A percentile compares a stretch with the other conserved stretches of the same genome.
Conservation (phyloP, 1,284 basidiomycete genomes). For the Volvariella surrecta region DNA sequence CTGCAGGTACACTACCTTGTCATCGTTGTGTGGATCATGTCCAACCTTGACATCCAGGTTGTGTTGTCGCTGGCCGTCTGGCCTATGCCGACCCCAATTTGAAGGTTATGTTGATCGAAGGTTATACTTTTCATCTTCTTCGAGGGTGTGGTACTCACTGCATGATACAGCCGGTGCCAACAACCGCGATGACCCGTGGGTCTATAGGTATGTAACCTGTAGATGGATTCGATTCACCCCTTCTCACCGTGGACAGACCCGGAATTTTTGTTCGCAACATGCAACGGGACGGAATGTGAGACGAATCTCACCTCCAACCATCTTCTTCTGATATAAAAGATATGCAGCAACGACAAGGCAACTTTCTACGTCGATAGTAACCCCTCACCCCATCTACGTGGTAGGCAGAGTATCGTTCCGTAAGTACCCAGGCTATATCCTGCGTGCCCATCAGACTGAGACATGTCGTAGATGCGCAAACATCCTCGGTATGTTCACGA, state of each 20-base stretch:
- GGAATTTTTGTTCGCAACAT: slow-evolving; percentile 65
- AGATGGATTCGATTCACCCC: background rate
- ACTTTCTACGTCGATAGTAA: slow-evolving; percentile 61
- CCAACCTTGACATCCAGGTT: slow-evolving; percentile 26
- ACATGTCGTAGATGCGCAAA: slow-evolving; percentile 47
- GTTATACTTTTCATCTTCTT: slow-evolving; percentile 18
- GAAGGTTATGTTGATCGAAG: slow-evolving; percentile 70
- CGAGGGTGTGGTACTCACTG: too few species aligned
- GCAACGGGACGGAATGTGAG: slow-evolving; percentile 59
- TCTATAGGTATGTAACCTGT: slow-evolving; percentile 36
- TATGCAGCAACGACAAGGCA: slow-evolving; percentile 57
- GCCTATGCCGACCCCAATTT: slow-evolving; percentile 65
- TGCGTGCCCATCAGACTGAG: slow-evolving; percentile 1
- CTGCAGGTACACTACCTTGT: slow-evolving; percentile 32
- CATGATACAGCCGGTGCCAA: slow-evolving; percentile 45
- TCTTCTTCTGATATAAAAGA: slow-evolving; percentile 4
- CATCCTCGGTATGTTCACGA: slow-evolving; percentile 40
- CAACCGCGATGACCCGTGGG: slow-evolving; percentile 69
- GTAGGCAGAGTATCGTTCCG: slow-evolving; percentile 60
- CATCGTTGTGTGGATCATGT: slow-evolving; percentile 4
- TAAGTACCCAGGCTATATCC: slow-evolving; percentile 22
- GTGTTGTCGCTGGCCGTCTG: slow-evolving; percentile 59
- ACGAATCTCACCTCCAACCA: background rate
- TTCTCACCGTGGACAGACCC: slow-evolving; percentile 30
- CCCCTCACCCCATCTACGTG: slow-evolving; percentile 49